These are phyloP conservation scores for Camellia oleifera DNA, from an alignment of 179 eudicot species.

Conservation along the genomic window DNA sequence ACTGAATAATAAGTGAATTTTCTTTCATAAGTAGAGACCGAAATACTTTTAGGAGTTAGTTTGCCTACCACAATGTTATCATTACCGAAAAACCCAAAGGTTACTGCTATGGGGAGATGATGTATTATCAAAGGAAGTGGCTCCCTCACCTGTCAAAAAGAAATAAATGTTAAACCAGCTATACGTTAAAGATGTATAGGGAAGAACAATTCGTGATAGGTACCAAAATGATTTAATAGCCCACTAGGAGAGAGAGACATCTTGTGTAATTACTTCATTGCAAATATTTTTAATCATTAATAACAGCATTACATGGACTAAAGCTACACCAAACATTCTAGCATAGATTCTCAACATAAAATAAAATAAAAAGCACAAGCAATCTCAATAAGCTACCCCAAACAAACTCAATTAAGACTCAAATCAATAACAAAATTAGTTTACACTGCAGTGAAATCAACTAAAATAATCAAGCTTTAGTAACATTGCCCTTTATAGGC, in stretches of 20 bases:
- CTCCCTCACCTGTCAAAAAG: conserved; percentile 60
- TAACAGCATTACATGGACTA: neutral
- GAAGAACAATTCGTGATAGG: neutral
- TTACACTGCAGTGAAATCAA: neutral
- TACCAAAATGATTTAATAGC: neutral
- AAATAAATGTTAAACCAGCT: neutral
- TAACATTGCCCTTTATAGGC: neutral
- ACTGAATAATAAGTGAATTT: neutral
- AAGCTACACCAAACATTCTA: neutral
- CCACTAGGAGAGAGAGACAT: neutral
- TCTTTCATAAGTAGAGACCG: neutral
- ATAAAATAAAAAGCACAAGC: neutral
- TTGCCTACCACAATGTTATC: conserved; percentile 69
- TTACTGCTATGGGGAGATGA: conserved; percentile 90
- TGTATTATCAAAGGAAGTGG: conserved; percentile 89
- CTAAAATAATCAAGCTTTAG: too few relatives aligned
- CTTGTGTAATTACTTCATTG: neutral
- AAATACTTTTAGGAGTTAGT: conserved; percentile 4
- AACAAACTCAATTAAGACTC: too few relatives aligned
- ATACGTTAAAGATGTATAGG: neutral
- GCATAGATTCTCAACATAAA: neutral
- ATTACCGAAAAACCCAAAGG: conserved; percentile 71
- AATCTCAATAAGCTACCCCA: too few relatives aligned
- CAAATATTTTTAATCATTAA: neutral
- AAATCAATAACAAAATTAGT: too few relatives aligned